Evolutionary conservation across 2,329 filamentous ascomycete species (phyloP), one percentile per base, ranked within the genome.

Genomic region (Metarhizium humberi): DNA sequence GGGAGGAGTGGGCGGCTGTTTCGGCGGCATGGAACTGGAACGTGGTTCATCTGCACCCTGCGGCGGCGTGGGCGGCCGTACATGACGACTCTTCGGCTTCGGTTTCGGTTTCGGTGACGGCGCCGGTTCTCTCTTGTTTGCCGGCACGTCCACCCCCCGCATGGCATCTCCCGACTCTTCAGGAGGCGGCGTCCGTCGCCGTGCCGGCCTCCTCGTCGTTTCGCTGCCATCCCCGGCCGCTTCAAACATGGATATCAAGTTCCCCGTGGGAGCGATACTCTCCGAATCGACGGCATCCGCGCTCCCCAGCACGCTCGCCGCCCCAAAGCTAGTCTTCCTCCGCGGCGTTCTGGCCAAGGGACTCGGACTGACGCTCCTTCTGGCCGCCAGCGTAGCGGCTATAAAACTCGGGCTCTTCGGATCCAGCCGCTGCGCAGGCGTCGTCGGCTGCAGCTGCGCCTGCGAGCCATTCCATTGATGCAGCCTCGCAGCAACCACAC

Each of bases 191-290:
- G 40, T 20, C 16, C 20, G 38, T 16, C 36, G 61, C 4, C 60
- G 61, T 47, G 61, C 62, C 20, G 57, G 59, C 54, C 64, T 72
- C 63, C 73, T 74, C 6, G 67, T 62, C 3, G 25, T 68, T 48
- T 71, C 68, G n/a, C 60, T 61, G 16, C 59, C 10, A 2, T 6
- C 60, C 51, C 55, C 59, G 46, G 72, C 76, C 59, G 77, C 73
- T 69, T 91, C 87, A 60, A 90, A 90, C 71, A 88, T 77, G 43
- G 80, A 80, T 54, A 90, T 85, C 20, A 90, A 73, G 4, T 83
- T 80, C 3, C 75, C 81, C 0, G 86, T 85, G 0, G 86, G 77
- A 29, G 79, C 73, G 51, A 87, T 84, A 6, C 82, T 73, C 1
- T 75, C 77, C 10, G 79, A 79, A 64, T 88, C 66, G 38, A 71